Evolutionary conservation across 345 rosid species (phyloP).

Genomic region (Sisymbrium altissimum): DNA sequence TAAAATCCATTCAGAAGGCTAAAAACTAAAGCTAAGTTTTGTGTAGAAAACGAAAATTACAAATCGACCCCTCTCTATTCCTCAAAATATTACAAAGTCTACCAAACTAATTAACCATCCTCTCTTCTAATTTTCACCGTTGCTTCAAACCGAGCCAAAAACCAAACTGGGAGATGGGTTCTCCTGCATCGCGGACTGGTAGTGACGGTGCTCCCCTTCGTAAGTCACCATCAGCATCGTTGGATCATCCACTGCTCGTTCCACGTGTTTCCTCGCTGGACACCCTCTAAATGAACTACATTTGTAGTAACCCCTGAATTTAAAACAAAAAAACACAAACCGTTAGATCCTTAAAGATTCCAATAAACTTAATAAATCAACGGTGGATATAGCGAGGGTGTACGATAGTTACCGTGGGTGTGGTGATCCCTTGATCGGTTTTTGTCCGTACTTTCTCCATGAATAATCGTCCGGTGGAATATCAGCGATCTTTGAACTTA

Average conservation of each 20-base stretch:
- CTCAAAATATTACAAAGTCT: conserved; percentile 25
- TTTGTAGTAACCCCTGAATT: conserved; percentile 74
- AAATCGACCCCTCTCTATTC: conserved; percentile 11
- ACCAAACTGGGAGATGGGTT: conserved; percentile 35
- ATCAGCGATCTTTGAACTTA: conserved; percentile 79
- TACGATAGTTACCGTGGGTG: conserved; percentile 65
- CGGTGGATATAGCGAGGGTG: background rate
- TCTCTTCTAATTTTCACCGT: background rate
- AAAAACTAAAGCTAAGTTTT: background rate
- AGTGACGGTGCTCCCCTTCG: conserved; percentile 83
- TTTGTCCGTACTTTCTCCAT: conserved; percentile 96
- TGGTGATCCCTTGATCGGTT: conserved; percentile 94
- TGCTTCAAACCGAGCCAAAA: conserved; percentile 45
- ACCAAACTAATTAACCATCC: conserved; percentile 8
- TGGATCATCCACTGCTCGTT: conserved; percentile 75
- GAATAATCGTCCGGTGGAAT: conserved; percentile 86
- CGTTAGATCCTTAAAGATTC: conserved; percentile 5
- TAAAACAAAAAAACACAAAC: background rate
- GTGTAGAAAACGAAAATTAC: background rate
- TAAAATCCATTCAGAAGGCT: conserved; percentile 7
- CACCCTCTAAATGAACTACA: conserved; percentile 82
- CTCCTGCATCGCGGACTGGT: conserved; percentile 47
- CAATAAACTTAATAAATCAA: conserved; percentile 9
- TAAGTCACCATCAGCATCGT: conserved; percentile 82
- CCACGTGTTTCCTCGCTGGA: conserved; percentile 94